These are phyloP conservation scores for Metschnikowia cerradonensis DNA, from an alignment of 805 yeast genomes.

Conservation along the genomic window DNA sequence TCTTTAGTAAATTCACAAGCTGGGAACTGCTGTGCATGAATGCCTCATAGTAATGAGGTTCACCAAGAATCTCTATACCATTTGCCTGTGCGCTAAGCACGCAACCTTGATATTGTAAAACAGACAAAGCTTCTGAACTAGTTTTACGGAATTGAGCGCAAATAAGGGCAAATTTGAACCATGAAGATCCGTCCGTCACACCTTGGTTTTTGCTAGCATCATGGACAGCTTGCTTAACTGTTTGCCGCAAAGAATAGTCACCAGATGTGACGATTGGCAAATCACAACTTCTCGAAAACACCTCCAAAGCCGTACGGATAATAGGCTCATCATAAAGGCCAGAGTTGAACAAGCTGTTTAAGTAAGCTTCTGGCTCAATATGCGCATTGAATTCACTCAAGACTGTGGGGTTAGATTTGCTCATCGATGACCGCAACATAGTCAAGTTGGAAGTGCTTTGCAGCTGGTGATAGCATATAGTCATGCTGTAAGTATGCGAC, in stretches of 20 bases:
- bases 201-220: slow-evolving; percentile 16
- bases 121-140: slow-evolving; percentile 55
- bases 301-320: slow-evolving; percentile 49
- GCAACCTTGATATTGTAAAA: slow-evolving; percentile 10
- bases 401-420: slow-evolving; percentile 22
- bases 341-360: slow-evolving; percentile 40
- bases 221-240: slow-evolving; percentile 15
- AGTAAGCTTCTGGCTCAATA: slow-evolving; percentile 5
- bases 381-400: slow-evolving; percentile 7
- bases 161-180: slow-evolving; percentile 67
- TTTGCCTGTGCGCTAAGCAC: slow-evolving; percentile 29
- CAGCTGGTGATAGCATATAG: slow-evolving; percentile 7
- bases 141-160: slow-evolving; percentile 67
- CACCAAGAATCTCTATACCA: slow-evolving; percentile 30
- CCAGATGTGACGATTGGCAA: slow-evolving; percentile 9
- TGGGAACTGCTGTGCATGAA: slow-evolving; percentile 16
- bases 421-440: slow-evolving; percentile 28
- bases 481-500: slow-evolving; percentile 43
- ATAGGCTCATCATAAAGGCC: slow-evolving; percentile 47
- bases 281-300: slow-evolving; percentile 43
- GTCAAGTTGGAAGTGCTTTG: slow-evolving; percentile 2
- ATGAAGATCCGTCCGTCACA: slow-evolving; percentile 43
- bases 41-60: slow-evolving; percentile 30
- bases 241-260: slow-evolving; percentile 21
- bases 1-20: slow-evolving; percentile 20